phyloP scores from a whole-genome alignment of 768 basidiomycete genomes.

The Coprinellus micaceus region DNA sequence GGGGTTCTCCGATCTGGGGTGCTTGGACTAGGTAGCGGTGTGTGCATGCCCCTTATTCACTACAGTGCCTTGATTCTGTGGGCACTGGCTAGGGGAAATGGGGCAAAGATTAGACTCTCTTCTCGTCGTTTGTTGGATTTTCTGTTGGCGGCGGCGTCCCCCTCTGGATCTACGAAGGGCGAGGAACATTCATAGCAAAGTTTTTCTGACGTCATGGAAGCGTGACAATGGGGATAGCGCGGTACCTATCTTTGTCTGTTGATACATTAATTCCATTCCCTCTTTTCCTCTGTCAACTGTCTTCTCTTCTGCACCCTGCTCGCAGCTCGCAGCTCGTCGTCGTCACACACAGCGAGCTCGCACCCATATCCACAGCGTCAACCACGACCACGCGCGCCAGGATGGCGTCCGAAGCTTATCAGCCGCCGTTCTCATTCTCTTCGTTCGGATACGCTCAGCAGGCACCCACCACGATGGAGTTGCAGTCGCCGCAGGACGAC shows the following conservation, averaged over 20 bases:
- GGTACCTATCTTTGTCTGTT: neutral
- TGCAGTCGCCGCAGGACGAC: neutral
- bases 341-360: neutral
- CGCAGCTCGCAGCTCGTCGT: neutral
- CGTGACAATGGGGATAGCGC: neutral
- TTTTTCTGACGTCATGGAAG: neutral
- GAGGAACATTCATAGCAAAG: neutral
- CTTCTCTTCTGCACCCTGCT: neutral
- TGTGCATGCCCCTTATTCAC: slow-evolving; percentile 6
- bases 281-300: neutral
- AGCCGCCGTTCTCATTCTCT: neutral
- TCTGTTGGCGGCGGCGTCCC: slow-evolving; percentile 5
- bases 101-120: slow-evolving; percentile 57
- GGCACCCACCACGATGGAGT: neutral
- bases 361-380: too few species aligned
- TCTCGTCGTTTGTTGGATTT: slow-evolving; percentile 5
- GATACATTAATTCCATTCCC: neutral
- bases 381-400: neutral
- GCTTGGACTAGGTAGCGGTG: too few species aligned
- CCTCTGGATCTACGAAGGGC: neutral
- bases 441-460: neutral
- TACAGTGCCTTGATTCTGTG: slow-evolving; percentile 24
- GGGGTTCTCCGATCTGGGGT: slow-evolving; percentile 43
- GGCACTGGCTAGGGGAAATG: slow-evolving; percentile 76
- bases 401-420: neutral